phyloP scores from a whole-genome alignment of 352 stramenopile genomes.

The Plasmopara muralis region DNA sequence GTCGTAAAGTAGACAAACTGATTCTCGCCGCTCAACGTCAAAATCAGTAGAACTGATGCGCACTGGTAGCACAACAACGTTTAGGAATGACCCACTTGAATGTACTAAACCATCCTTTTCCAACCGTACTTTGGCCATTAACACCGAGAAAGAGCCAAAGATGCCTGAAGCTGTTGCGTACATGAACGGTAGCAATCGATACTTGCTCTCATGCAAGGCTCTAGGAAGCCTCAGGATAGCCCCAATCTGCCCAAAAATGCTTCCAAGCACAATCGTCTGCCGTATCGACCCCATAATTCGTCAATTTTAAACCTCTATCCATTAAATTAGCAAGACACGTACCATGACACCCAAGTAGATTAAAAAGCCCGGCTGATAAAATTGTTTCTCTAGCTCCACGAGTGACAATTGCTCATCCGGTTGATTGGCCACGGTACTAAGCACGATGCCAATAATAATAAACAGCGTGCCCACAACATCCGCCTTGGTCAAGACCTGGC shows the following conservation, averaged over 20 bases:
- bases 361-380: constrained; percentile 69
- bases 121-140: constrained; percentile 60
- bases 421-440: constrained; percentile 76
- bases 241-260: constrained; percentile 73
- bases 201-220: constrained; percentile 49
- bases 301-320: constrained; percentile 6
- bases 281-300: constrained; percentile 1
- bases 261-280: constrained; percentile 50
- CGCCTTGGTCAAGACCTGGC: constrained; percentile 59
- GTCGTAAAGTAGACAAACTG: constrained; percentile 83
- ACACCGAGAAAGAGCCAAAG: constrained; percentile 77
- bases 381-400: constrained; percentile 71
- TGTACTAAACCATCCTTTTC: not conserved
- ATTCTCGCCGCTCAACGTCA: constrained; percentile 73
- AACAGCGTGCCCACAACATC: constrained; percentile 66
- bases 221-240: constrained; percentile 46
- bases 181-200: constrained; percentile 65
- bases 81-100: constrained; percentile 23
- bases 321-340: constrained; percentile 1
- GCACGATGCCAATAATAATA: constrained; percentile 77
- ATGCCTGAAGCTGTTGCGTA: constrained; percentile 79
- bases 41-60: constrained; percentile 70
- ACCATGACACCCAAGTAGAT: constrained; percentile 77
- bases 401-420: constrained; percentile 76
- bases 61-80: constrained; percentile 29